Evolutionary conservation across 371 early-diverging fungal genomes (phyloP), one percentile per base, ranked within the genome.

Genomic region (Lichtheimia ornata): DNA sequence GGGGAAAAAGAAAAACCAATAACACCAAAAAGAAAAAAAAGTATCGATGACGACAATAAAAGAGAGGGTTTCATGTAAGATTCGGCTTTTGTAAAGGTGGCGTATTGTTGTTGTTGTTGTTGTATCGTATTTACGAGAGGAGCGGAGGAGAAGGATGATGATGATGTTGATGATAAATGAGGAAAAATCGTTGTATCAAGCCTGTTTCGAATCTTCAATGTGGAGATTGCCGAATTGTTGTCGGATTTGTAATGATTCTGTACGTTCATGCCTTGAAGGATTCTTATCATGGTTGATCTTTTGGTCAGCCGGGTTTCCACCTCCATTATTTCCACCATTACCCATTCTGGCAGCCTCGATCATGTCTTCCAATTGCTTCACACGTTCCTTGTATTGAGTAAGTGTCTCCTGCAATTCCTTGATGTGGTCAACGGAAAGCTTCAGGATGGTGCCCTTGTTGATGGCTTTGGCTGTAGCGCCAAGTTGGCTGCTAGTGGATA

Each of bases 371-470:
- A 81, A 51, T 28, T 77, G 70, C 51, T 61, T 58, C 15, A 81
- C 73, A 35, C 76, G 63, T 18, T 69, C 70, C 62, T 81, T 65
- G 52, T 75, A 77, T 49, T 52, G 61, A 44, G 55, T 44, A 17
- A 77, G 64, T 24, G 75, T 76, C 24, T 73, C 77, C 18, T 70
- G 66, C 6, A 81, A 54, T 53, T 77, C 74, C 42, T 73, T 77
- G 35, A 81, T 81, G 64, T 81, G 76, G 61, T 77, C 77, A 9
- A 97, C 96, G 2, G 94, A 91, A 61, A 94, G 84, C 52, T 91
- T 89, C 45, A 97, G 82, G 42, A 98, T 91, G 9, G 86, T 84
- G 11, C 94, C 94, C 72, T 93, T 94, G 79, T 93, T 92, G 59
- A 81, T 70, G 28, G 90, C 88, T 73, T 89, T 90, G 7, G 52